Base-by-base conservation (phyloP, 192 early-diverging fungal genomes). In the Haplosporangium gracile region DNA sequence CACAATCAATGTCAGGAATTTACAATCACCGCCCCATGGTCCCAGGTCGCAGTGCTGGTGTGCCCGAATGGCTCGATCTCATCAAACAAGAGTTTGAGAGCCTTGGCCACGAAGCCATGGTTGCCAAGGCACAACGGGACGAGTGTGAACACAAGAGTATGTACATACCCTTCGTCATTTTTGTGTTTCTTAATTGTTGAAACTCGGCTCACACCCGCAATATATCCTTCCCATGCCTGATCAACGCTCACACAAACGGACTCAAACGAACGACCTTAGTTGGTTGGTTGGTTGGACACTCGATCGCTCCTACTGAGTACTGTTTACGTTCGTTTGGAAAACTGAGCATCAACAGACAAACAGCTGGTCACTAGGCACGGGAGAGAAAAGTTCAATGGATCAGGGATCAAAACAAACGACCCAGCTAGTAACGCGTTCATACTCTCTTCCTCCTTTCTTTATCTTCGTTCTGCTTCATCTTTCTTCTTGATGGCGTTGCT, bases 91-190 rank as follows among this genome's bases (percentile, higher is more conserved):
- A 99, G 87, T 96, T 95, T 77, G 97, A 98, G 45, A 90, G 88
- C 78, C 82, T 97, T 57, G 91, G 89, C 42, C 93, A 97, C 83
- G 98, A 98, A 77, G 90, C 93, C 15, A 89, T 91, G 29, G 88
- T 92, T 32, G 92, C 87, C 89, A 95, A 95, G 85, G 88, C 91
- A 26, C 95, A 97, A 82, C 91, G 95, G 68, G 97, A 98, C 82
- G 98, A 99, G 68, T 92, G 94, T 83, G 98, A 97, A 88, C 93
- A 95, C 78, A 95, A 96, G 89, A 90, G 97, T 97, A 94, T 81
- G 92, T 87, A 45, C 83, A 45, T 45, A 51, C 29, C 60, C 29
- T 32, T 26, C 18, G 40, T 39, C 20, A 43, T 26, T 39, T 39
- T 57, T 73, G 32, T 29, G 49, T 16, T 45, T 34, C 24, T 53